phyloP scores from a whole-genome alignment of 163 green algal species.

The Chloromonas sp. region DNA sequence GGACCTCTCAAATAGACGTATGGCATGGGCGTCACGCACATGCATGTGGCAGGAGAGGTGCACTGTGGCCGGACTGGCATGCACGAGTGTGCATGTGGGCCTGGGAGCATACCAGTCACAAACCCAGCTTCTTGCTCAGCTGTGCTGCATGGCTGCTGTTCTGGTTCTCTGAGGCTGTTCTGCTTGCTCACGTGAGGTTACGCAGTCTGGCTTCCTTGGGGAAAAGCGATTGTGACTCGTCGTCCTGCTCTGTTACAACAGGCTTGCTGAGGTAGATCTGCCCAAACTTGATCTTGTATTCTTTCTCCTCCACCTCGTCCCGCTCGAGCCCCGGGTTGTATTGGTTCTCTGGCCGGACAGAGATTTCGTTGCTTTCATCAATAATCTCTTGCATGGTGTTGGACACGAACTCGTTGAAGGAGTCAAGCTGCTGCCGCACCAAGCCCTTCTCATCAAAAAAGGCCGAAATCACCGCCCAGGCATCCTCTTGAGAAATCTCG shows the following conservation, averaged over 20 bases:
- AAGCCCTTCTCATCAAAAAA: conserved; percentile 97
- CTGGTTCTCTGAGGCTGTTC: not conserved
- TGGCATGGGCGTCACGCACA: not conserved
- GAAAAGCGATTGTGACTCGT: conserved; percentile 84
- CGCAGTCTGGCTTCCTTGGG: conserved; percentile 90
- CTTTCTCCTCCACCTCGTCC: conserved; percentile 39
- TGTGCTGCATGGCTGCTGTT: too few relatives aligned
- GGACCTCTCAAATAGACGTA: not conserved
- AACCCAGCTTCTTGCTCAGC: too few relatives aligned
- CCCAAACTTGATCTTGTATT: conserved; percentile 75
- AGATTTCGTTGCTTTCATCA: conserved; percentile 77
- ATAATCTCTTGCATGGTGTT: conserved; percentile 88
- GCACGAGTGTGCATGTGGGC: not conserved
- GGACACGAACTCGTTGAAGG: conserved; percentile 97
- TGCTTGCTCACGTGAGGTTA: conserved; percentile 81
- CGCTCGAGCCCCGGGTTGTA: conserved; percentile 67
- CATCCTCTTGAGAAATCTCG: conserved; percentile 62
- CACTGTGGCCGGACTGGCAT: not conserved
- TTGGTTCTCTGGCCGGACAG: conserved; percentile 80
- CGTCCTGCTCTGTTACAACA: conserved; percentile 87
- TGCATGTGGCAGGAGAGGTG: not conserved
- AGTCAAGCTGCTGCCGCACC: conserved; percentile 97
- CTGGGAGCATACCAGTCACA: not conserved
- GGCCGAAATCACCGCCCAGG: conserved; percentile 76
- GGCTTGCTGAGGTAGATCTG: conserved; percentile 95